phyloP scores from a whole-genome alignment of 2,329 filamentous ascomycete genomes.

The Cytospora piceae region DNA sequence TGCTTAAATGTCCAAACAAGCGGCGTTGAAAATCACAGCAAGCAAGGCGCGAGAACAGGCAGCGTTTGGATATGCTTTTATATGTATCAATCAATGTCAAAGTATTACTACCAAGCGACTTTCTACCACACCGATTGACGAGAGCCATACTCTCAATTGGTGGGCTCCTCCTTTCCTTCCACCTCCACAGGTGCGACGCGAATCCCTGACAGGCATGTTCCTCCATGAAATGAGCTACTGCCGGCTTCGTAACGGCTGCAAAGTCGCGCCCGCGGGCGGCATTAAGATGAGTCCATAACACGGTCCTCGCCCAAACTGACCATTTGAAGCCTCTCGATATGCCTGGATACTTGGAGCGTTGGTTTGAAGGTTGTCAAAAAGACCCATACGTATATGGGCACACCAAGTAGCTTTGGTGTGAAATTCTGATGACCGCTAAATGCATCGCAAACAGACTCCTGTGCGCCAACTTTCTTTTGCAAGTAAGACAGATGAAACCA shows the following conservation, averaged over 20 bases:
- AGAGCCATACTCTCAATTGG: not conserved
- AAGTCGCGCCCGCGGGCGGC: not conserved
- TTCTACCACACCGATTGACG: not conserved
- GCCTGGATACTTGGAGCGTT: not conserved
- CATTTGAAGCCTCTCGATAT: not conserved
- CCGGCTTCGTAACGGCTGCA: not conserved
- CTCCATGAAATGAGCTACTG: not conserved
- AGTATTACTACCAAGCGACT: not conserved
- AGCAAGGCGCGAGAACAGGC: not conserved
- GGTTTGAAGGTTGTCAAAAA: not conserved
- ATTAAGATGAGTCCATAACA: not conserved
- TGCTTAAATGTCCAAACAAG: not conserved
- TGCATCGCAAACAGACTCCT: not conserved
- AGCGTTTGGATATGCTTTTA: slow-evolving; percentile 3
- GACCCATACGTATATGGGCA: not conserved
- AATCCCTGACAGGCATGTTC: not conserved
- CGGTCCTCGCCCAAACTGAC: not conserved
- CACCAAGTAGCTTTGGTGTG: not conserved
- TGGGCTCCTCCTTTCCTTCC: not conserved
- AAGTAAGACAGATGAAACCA: not conserved
- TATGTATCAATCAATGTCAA: slow-evolving; percentile 4
- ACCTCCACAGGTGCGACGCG: not conserved
- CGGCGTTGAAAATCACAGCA: slow-evolving; percentile 1
- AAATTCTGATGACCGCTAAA: not conserved
- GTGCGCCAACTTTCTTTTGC: not conserved